Evolutionary conservation across 108 stramenopile genomes (phyloP), one percentile per base, ranked within the genome.

Genomic region (Cyclotella sp.): DNA sequence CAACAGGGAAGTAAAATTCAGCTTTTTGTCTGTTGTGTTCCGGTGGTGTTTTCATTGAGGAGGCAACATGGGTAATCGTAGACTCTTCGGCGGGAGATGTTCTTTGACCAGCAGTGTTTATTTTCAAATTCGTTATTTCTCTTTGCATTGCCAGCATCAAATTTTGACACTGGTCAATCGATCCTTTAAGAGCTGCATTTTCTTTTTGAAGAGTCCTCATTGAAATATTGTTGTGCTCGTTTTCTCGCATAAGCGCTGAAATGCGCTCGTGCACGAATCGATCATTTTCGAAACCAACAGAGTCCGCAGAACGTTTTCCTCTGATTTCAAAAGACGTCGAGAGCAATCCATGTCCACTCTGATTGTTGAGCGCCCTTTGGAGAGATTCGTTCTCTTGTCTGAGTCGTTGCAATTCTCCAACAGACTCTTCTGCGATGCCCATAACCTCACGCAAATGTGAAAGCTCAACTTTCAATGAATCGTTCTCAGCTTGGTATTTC

Each of bases 211-310:
- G 66, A 29, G 72, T 63, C 45, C 76, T 73, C 76, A 83, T 73
- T 21, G 82, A 76, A 41, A 83, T 83, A 43, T 83, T 83, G 30
- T 72, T 73, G 26, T 83, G 72, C 57, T 83, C 82, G 39, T 73
- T 83, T 41, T 77, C 76, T 64, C 72, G 22, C 82, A 83, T 83
- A 24, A 83, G 61, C 9, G 76, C 68, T 64, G 82, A 59, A 16
- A 77, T 67, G 10, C 76, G 57, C 58, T 74, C 82, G 22, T 77
- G 63, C 43, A 83, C 69, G 45, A 83, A 57, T 45, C 55, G 58
- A 19, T 77, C 76, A 22, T 83, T 72, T 19, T 75, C 59, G 28
- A 53, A 39, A 13, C 45, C 45, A 19, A 30, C 43, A 0, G 68
- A 70, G 47, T 78, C 46, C 15, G 22, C 39, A 19, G 66, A 68